phyloP scores from a whole-genome alignment of 352 stramenopile genomes.

The Lagenidium giganteum region DNA sequence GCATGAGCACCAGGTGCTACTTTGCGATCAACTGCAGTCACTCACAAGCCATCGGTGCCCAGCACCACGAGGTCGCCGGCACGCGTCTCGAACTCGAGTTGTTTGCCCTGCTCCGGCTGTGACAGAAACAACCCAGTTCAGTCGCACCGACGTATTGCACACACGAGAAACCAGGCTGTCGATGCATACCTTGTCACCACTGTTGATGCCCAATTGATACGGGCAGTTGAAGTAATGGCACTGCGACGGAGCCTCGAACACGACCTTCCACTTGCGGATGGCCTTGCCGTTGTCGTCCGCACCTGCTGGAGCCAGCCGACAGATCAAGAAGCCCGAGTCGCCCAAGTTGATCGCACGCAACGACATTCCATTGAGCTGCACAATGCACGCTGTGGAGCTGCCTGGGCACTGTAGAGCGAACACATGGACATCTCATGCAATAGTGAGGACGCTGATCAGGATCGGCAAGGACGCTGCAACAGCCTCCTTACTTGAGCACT shows the following conservation, averaged over 20 bases:
- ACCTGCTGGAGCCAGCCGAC: conserved; percentile 59
- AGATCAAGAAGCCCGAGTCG: conserved; percentile 92
- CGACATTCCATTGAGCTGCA: conserved; percentile 64
- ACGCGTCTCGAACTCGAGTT: conserved; percentile 78
- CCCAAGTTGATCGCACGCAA: conserved; percentile 91
- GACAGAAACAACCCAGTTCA: not conserved
- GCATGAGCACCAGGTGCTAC: not conserved
- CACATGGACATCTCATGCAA: not conserved
- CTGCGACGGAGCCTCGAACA: conserved; percentile 89
- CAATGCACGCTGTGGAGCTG: conserved; percentile 82
- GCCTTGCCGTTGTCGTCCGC: conserved; percentile 14
- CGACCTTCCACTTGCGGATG: conserved; percentile 58
- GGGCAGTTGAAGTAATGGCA: conserved; percentile 97
- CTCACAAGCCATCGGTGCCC: conserved; percentile 91
- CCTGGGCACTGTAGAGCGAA: conserved; percentile 45
- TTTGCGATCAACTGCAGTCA: conserved; percentile 10
- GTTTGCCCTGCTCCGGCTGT: conserved; percentile 88
- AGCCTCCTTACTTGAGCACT: conserved; percentile 56
- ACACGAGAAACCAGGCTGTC: no score
- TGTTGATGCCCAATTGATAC: conserved; percentile 89
- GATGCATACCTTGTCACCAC: no score
- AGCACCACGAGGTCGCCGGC: conserved; percentile 91
- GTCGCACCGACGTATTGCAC: not conserved
- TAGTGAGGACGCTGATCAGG: no score
- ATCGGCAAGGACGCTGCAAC: no score